Evolutionary conservation across 768 basidiomycete genomes (phyloP).

Genomic region (Coprinellus aureogranulatus): DNA sequence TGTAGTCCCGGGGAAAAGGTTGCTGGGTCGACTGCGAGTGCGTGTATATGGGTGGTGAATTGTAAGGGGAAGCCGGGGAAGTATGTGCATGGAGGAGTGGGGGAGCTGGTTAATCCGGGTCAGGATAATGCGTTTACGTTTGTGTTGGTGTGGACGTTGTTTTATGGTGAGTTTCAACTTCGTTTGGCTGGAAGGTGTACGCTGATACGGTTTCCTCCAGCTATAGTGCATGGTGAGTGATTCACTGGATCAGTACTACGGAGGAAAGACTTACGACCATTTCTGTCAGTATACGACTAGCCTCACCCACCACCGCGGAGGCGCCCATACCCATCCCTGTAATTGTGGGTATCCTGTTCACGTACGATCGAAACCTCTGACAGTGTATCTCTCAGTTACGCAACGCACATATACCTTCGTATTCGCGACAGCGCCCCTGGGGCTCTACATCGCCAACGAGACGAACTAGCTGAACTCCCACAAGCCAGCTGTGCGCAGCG

Average conservation of each 20-base stretch:
- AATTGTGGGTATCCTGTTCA: too few species aligned
- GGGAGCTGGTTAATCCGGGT: slow-evolving; percentile 76
- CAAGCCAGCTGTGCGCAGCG: too few species aligned
- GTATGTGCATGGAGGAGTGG: slow-evolving; percentile 60
- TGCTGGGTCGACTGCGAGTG: slow-evolving; percentile 50
- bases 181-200: neutral
- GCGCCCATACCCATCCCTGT: too few species aligned
- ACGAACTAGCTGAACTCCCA: too few species aligned
- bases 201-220: slow-evolving; percentile 19
- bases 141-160: slow-evolving; percentile 89
- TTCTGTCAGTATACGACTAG: slow-evolving; percentile 21
- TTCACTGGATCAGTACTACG: neutral
- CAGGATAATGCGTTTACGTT: slow-evolving; percentile 92
- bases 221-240: slow-evolving; percentile 47
- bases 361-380: too few species aligned
- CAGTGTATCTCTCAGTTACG: too few species aligned
- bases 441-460: too few species aligned
- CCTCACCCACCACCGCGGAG: too few species aligned
- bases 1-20: slow-evolving; percentile 46
- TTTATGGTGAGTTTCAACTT: slow-evolving; percentile 65
- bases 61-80: slow-evolving; percentile 64
- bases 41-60: slow-evolving; percentile 65
- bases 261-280: neutral
- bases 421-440: too few species aligned
- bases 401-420: too few species aligned